Evolutionary conservation across 441 rosid genomes (phyloP).

Genomic region (Pelargonium australe): DNA sequence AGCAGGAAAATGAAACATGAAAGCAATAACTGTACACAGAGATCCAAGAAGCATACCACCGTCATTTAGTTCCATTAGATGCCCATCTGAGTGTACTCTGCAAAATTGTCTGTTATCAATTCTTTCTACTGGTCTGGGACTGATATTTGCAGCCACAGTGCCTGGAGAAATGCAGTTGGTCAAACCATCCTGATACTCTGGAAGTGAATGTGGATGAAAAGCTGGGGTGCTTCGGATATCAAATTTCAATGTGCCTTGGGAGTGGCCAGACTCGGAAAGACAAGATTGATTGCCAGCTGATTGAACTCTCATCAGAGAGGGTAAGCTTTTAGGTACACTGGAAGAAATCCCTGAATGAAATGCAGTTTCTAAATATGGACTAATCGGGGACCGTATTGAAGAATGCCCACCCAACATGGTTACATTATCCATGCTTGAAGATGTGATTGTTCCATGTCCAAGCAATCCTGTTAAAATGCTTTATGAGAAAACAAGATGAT

Average conservation of each 20-base stretch:
- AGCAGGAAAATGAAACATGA: slow-evolving; percentile 3
- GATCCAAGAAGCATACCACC: slow-evolving; percentile 24
- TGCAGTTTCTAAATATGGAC: slow-evolving; percentile 28
- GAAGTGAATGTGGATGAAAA: slow-evolving; percentile 42
- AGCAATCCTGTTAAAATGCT: slow-evolving; percentile 29
- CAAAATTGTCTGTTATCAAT: slow-evolving; percentile 28
- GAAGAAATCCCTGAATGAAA: slow-evolving; percentile 43
- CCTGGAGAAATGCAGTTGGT: slow-evolving; percentile 31
- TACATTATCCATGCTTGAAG: slow-evolving; percentile 26
- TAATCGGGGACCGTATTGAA: slow-evolving; percentile 23
- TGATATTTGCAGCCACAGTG: slow-evolving; percentile 27
- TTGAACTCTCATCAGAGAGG: slow-evolving; percentile 38
- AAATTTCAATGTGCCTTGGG: slow-evolving; percentile 31
- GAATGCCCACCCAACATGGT: slow-evolving; percentile 28
- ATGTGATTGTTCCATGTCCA: slow-evolving; percentile 29
- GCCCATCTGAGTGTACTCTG: slow-evolving; percentile 30
- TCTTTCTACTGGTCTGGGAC: slow-evolving; percentile 34
- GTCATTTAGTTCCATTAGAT: slow-evolving; percentile 32
- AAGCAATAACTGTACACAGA: background rate
- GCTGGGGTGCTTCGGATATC: slow-evolving; percentile 27
- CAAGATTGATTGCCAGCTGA: slow-evolving; percentile 33
- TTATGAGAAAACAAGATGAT: slow-evolving; percentile 16
- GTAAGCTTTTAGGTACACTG: slow-evolving; percentile 39
- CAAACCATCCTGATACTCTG: slow-evolving; percentile 46
- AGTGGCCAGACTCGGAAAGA: slow-evolving; percentile 31